Base-by-base conservation (phyloP, 140 eudicot species). In the Bidens hawaiensis region DNA sequence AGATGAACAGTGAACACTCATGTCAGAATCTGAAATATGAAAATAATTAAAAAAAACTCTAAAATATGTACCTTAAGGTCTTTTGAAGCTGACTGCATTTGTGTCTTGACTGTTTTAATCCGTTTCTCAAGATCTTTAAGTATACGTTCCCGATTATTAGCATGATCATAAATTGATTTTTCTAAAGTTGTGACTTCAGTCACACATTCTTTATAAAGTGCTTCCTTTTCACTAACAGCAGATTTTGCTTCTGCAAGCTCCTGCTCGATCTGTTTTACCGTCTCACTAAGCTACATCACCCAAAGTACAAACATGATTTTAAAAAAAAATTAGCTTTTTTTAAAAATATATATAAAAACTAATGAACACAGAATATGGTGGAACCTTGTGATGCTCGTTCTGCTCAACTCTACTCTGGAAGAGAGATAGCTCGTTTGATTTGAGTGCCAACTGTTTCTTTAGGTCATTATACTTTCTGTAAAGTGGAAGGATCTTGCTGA, bases 341-440 rank as follows among this genome's bases (percentile, higher is more conserved):
- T 33, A 8, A 5, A 18, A 5, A 12, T 1, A 19, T 2, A 47
- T 9, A 31, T 28, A n/a, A n/a, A 18, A 23, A 36, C 1, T 38
- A 38, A 38, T 2, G 3, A 61, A 41, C 47, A 45, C 19, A 47
- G n/a, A 45, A 53, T 33, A 42, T 2, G n/a, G 62, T 58, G 38
- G 55, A 73, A 89, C 97, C 97, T 90, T 87, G 59, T 90, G 96
- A 72, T 90, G 96, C 78, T 84, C 97, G 78, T 87, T 87, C 54
- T 87, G 96, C 68, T 87, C 87, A 47, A 85, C 96, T 74, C 96
- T 76, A 56, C 70, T 81, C 77, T 84, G 83, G 66, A 73, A 79
- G 36, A 90, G 74, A 56, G 87, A 81, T 25, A 91, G 96, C 36
- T 91, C 98, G 45, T 91, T 79, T 24, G 94, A 79, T 71, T 87